Evolutionary conservation across 306 rosid species (phyloP), one percentile per base, ranked within the genome.

Genomic region (Quercus dentata): DNA sequence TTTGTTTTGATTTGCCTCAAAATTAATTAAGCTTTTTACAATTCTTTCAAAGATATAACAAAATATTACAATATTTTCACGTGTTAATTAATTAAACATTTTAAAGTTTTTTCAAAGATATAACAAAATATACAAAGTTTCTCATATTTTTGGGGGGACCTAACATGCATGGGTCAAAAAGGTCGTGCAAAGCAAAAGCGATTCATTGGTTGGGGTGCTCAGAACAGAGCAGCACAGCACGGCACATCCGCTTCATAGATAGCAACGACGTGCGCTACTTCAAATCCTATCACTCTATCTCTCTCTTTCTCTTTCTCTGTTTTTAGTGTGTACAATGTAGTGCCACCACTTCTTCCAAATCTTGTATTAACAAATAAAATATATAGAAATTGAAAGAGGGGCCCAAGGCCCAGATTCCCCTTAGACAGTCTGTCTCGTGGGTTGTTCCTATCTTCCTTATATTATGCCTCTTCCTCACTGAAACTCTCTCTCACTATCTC

Each of bases 391-490:
- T 41, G 11, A 41, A 38, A 9, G 20, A 8, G 38, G 8, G 9
- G 28, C 33, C 75, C 56, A 71, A 20, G 72, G 65, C 84, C 72
- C 86, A 54, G 82, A 79, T 79, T 85, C 82, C 82, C 74, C 74
- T 52, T 64, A 12, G 86, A 82, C 88, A 82, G 86, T 78, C 86
- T 78, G 88, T 85, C 83, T 76, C 80, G 86, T 79, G 82, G 65
- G 46, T 83, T 70, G 81, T 33, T 33, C 55, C 21, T 49, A 13
- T 15, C 57, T 25, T 52, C 21, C 25, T 17, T 20, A 71, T 71
- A 21, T 33, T 35, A 2, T 8, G 3, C 9, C 46, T 41, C 59
- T 7, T 46, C 74, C 31, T 23, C 58, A 15, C 38, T 49, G 38
- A 15, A 19, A 18, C 59, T 10, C 27, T 10, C 31, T 6, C 56